These are phyloP conservation scores for Neospermospora avenae DNA, from an alignment of 2,329 filamentous ascomycete genomes.

Conservation along the genomic window DNA sequence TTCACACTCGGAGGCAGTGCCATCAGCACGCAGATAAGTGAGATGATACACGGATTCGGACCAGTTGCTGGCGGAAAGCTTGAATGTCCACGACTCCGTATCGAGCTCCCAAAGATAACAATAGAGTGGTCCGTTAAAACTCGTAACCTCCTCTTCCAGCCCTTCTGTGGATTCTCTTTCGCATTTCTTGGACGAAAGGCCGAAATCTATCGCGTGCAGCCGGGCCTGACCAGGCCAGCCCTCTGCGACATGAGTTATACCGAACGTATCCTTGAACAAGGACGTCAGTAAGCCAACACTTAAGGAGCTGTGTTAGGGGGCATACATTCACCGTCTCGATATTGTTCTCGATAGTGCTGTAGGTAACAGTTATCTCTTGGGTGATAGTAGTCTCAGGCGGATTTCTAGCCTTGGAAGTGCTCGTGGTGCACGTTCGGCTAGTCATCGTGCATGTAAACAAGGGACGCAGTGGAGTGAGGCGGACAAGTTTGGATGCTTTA, in stretches of 20 bases:
- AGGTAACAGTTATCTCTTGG: neutral
- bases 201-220: neutral
- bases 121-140: neutral
- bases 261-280: neutral
- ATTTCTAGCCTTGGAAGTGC: neutral
- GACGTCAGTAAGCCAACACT: conserved; percentile 1
- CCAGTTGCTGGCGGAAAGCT: neutral
- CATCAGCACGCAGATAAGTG: neutral
- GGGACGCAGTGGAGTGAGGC: no score
- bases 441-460: no score
- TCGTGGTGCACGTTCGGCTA: neutral
- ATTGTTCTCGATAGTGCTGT: conserved; percentile 1
- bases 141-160: neutral
- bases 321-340: conserved; percentile 1
- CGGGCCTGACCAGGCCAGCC: neutral
- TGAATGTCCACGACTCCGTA: neutral
- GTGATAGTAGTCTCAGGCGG: neutral
- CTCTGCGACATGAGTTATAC: neutral
- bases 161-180: neutral
- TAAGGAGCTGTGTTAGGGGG: neutral
- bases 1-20: neutral
- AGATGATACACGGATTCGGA: neutral
- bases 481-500: no score
- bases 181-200: neutral
- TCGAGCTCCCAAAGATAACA: neutral